Percentiles rank a stretch among this genome's conserved stretches.
These are phyloP conservation scores for Colletotrichum sp. DNA, from an alignment of 2,329 filamentous ascomycete species.

Conservation along the genomic window DNA sequence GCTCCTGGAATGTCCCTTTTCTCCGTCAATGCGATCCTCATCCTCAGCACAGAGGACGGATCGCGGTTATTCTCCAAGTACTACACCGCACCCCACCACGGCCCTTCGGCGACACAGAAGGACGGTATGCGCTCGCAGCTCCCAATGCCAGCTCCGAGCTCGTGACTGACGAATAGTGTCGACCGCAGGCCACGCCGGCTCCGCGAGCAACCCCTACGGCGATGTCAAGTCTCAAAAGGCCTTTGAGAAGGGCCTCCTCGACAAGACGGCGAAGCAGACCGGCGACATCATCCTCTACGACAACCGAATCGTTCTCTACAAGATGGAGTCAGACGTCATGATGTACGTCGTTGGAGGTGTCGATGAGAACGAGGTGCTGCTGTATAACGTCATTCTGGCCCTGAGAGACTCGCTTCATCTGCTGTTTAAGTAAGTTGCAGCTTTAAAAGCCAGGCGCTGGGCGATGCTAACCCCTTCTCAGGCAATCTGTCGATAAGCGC, in stretches of 20 bases:
- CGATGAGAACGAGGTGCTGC: slow-evolving; percentile 95
- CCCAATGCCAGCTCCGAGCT: not conserved
- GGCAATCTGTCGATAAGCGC: slow-evolving; percentile 95
- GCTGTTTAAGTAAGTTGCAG: slow-evolving; percentile 77
- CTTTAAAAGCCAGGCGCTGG: not conserved
- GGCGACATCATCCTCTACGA: slow-evolving; percentile 98
- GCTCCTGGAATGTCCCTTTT: slow-evolving; percentile 77
- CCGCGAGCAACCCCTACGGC: slow-evolving; percentile 75
- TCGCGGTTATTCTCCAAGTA: slow-evolving; percentile 94
- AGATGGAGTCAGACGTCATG: slow-evolving; percentile 97
- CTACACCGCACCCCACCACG: slow-evolving; percentile 56
- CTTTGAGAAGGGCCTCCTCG: slow-evolving; percentile 93
- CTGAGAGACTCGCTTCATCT: slow-evolving; percentile 89
- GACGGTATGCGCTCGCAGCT: slow-evolving; percentile 24
- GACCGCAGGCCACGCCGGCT: not conserved
- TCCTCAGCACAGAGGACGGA: slow-evolving; percentile 85
- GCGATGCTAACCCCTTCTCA: slow-evolving; percentile 38
- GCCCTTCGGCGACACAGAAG: slow-evolving; percentile 30
- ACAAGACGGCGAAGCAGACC: slow-evolving; percentile 95
- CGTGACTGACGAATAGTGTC: not conserved
- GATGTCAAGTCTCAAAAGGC: slow-evolving; percentile 92
- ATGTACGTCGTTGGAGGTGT: slow-evolving; percentile 88
- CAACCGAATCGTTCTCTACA: slow-evolving; percentile 95
- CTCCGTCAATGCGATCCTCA: slow-evolving; percentile 78
- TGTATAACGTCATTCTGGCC: slow-evolving; percentile 95